Base-by-base conservation (phyloP, 495 filamentous ascomycete species). In the Trichoderma reesei region DNA sequence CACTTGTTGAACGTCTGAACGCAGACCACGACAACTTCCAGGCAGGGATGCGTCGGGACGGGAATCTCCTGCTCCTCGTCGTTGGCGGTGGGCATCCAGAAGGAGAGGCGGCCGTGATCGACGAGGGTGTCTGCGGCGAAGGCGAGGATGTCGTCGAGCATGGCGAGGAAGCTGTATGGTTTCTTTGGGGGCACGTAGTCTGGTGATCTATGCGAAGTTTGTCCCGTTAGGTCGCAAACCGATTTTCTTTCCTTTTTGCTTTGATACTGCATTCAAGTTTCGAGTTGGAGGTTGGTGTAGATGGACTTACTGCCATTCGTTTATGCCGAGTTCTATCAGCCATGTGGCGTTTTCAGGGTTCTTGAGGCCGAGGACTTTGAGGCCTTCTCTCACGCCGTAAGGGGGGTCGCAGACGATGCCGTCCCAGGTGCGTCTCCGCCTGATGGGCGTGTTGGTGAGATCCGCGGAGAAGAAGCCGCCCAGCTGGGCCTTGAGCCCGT, bases 1-100 rank as follows among this genome's bases (percentile, higher is more conserved):
- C 92, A 99, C 73, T 89, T 92, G 68, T 88, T 89, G 67, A 99
- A 99, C 3, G 80, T 72, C 72, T 98, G 94, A 41, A 88, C 86
- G 69, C 90, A 95, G 37, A 92, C 85, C 62, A 81, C 85, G 38
- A 92, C 78, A n/a, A 94, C 72, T 70, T 90, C 82, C 31, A 99
- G 72, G 59, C 85, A 83, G 5, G 88, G 87, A 72, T 97, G 90
- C 61, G 78, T 83, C 2, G 94, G 94, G 16, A 95, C 82, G 0
- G 83, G 78, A 8, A 96, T 82, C 68, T 92, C 88, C 10, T 83
- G 78, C 54, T 83, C 78, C 61, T 83, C 83, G 61, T 94, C 91
- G 71, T 90, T 93, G 1, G 90, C 85, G 1, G 92, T 96, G 0
- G 94, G 94, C 92, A 98, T 97, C 94, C 94, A 99, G 79, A 99